Conservation (phyloP, 257 asterid species). For the Petrea volubilis region DNA sequence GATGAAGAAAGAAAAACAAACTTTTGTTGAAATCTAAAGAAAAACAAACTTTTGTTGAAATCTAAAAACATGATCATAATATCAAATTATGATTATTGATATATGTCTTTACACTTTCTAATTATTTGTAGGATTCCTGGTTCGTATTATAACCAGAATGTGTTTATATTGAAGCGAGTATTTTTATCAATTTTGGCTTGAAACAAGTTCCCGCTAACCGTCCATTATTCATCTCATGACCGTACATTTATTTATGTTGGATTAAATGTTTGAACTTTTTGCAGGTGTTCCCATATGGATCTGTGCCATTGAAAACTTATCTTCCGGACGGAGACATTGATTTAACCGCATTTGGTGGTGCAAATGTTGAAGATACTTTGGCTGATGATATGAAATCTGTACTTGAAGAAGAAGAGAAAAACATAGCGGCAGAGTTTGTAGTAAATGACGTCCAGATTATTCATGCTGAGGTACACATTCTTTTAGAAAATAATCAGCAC, state of each 20-base stretch:
- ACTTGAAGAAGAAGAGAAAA: slow-evolving; percentile 68
- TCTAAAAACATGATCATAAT: too few species aligned
- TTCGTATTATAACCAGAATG: too few species aligned
- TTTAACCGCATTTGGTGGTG: slow-evolving; percentile 73
- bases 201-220: too few species aligned
- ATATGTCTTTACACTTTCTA: too few species aligned
- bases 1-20: too few species aligned
- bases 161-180: too few species aligned
- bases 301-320: slow-evolving; percentile 91
- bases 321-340: slow-evolving; percentile 99
- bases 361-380: slow-evolving; percentile 57
- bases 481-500: not conserved
- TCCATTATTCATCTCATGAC: too few species aligned
- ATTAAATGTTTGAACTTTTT: slow-evolving; percentile 22
- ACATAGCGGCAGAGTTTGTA: slow-evolving; percentile 47
- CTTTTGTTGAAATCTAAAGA: too few species aligned
- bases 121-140: too few species aligned
- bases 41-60: too few species aligned
- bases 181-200: too few species aligned
- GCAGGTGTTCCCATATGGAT: slow-evolving; percentile 91
- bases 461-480: slow-evolving; percentile 76
- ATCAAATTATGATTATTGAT: too few species aligned
- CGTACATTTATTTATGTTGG: slow-evolving; percentile 1
- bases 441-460: slow-evolving; percentile 87
- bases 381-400: slow-evolving; percentile 55